A percentile compares a stretch with the other conserved stretches of the same genome.
phyloP scores from a whole-genome alignment of 305 asterid species.

The Fraxinus nigra region DNA sequence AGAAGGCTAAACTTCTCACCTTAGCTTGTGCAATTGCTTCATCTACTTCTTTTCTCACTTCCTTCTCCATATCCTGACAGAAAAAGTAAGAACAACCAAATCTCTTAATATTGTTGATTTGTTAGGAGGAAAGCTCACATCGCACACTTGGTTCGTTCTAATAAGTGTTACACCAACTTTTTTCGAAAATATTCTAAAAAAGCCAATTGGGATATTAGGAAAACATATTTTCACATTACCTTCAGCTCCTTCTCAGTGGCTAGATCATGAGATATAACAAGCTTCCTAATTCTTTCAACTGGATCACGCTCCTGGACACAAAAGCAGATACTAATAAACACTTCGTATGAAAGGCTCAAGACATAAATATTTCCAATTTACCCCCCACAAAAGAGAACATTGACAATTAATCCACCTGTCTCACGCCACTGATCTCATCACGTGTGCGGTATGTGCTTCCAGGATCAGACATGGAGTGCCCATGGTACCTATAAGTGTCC shows the following conservation, averaged over 20 bases:
- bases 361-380: neutral
- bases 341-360: neutral
- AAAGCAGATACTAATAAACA: slow-evolving; percentile 4
- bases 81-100: slow-evolving; percentile 16
- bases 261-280: slow-evolving; percentile 64
- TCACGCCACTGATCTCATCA: slow-evolving; percentile 83
- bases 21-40: slow-evolving; percentile 93
- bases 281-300: slow-evolving; percentile 84
- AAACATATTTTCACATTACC: slow-evolving; percentile 39
- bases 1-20: slow-evolving; percentile 41
- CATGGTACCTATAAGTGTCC: slow-evolving; percentile 97
- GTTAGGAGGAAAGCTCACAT: slow-evolving; percentile 6
- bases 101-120: slow-evolving; percentile 5
- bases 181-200: neutral
- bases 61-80: slow-evolving; percentile 82
- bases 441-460: slow-evolving; percentile 98
- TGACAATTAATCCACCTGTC: slow-evolving; percentile 58
- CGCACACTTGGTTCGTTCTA: neutral
- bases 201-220: neutral
- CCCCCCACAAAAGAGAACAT: neutral
- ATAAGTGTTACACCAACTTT: neutral
- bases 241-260: slow-evolving; percentile 88
- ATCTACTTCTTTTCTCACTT: slow-evolving; percentile 75
- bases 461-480: slow-evolving; percentile 98
- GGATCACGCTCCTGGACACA: slow-evolving; percentile 89